Evolutionary conservation across 805 yeast species (phyloP), one percentile per base, ranked within the genome.

Genomic region (Schwanniomyces polymorphus): DNA sequence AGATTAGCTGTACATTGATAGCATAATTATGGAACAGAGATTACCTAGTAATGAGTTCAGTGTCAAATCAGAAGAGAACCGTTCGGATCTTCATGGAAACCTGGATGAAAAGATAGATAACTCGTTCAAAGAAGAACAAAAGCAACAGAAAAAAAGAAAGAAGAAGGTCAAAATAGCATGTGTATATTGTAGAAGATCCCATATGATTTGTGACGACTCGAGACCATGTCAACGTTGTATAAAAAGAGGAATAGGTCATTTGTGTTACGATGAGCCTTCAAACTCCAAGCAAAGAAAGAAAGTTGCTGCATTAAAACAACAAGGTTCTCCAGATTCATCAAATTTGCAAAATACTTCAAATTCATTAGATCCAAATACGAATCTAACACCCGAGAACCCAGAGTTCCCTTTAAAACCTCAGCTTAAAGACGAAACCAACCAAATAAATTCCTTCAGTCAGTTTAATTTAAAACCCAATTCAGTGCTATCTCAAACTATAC

Each of bases 101-200:
- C 16, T 10, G 9, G 39, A 21, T 12, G 9, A n/a, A n/a, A 37
- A 37, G 6, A 21, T 21, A 21, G 27, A 37, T 5, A n/a, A 37
- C 8, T 37, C 27, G 9, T 18, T 2, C 14, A 31, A 31, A 31
- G 39, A 37, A 7, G 39, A 37, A 23, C 39, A 37, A 26, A 37
- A 42, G 41, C 51, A n/a, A n/a, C 48, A 25, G 56, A 29, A 55
- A 45, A 59, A 58, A 41, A 67, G 79, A 45, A 79, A 75, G 64
- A 69, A 78, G 58, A 81, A 83, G 58, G 81, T 79, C 11, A 79
- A 72, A 17, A 70, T 77, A 42, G 96, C 98, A 0, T 91, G 98
- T 68, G 86, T 91, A 1, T 91, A 88, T 60, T 91, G 97, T 63
- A 80, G 97, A 34, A 74, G 98, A 45, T 88, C 97, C 0, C 98